phyloP scores from a whole-genome alignment of 139 green algal genomes.

The Picochlorum sp. region DNA sequence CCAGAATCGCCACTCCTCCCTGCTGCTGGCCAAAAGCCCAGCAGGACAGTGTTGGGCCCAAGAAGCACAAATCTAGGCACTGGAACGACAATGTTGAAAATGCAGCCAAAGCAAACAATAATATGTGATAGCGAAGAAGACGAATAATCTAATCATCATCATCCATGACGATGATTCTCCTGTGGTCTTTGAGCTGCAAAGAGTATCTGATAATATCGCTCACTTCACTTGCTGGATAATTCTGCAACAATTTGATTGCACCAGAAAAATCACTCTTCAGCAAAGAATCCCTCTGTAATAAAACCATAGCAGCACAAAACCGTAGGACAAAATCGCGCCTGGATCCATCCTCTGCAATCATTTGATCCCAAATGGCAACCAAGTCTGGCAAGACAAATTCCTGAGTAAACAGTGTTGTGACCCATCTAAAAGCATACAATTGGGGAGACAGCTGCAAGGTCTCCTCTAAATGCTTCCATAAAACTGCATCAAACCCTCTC shows the following conservation, averaged over 20 bases:
- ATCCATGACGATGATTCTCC: constrained; percentile 25
- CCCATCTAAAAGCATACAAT: constrained; percentile 94
- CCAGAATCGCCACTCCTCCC: constrained; percentile 18
- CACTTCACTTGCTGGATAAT: constrained; percentile 64
- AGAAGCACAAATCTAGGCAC: background rate
- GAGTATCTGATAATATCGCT: constrained; percentile 37
- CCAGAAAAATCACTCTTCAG: constrained; percentile 77
- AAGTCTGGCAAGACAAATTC: constrained; percentile 83
- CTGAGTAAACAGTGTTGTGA: constrained; percentile 76
- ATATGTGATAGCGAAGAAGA: constrained; percentile 13
- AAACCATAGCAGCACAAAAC: constrained; percentile 84
- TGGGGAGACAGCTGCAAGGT: constrained; percentile 59
- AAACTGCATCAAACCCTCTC: constrained; percentile 7
- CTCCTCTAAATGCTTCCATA: constrained; percentile 9
- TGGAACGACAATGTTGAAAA: background rate
- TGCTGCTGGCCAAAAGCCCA: background rate
- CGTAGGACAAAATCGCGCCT: constrained; percentile 66
- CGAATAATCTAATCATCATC: background rate
- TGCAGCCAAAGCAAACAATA: background rate
- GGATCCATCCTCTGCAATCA: constrained; percentile 31
- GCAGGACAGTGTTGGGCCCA: background rate
- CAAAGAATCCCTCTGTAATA: constrained; percentile 52
- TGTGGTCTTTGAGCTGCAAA: constrained; percentile 14
- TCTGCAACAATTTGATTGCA: constrained; percentile 88
- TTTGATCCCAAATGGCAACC: constrained; percentile 81